A percentile compares a stretch with the other conserved stretches of the same genome.
Conservation (phyloP, 164 flowering plant genomes). For the Aristolochia contorta region DNA sequence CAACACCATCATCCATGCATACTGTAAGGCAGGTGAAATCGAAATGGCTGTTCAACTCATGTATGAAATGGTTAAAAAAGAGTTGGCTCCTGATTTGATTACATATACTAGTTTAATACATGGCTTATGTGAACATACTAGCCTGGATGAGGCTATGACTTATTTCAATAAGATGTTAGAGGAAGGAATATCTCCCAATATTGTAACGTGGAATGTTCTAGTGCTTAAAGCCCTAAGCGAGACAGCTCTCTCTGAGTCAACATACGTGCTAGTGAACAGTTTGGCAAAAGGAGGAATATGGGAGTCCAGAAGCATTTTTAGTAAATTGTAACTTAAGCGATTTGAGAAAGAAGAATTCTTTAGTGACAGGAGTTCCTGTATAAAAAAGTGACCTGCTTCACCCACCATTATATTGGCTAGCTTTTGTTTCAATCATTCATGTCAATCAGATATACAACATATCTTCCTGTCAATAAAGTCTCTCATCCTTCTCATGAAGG, state of each 20-base stretch:
- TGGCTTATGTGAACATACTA: conserved; percentile 45
- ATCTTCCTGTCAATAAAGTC: too few species aligned
- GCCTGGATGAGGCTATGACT: conserved; percentile 41
- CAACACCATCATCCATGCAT: conserved; percentile 51
- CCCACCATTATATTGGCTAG: too few species aligned
- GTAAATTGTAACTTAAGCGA: too few species aligned
- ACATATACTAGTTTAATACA: conserved; percentile 51
- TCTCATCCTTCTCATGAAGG: too few species aligned
- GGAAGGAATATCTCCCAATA: conserved; percentile 46
- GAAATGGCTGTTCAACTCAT: conserved; percentile 33
- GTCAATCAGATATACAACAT: too few species aligned
- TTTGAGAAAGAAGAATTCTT: too few species aligned
- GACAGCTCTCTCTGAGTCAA: conserved; percentile 16
- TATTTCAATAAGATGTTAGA: conserved; percentile 48
- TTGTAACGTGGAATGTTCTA: conserved; percentile 56
- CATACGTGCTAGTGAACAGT: too few species aligned
- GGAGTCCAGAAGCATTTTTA: too few species aligned
- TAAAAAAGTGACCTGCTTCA: too few species aligned
- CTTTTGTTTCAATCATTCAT: too few species aligned
- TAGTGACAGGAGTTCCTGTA: too few species aligned
- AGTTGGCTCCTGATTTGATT: conserved; percentile 39
- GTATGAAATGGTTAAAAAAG: conserved; percentile 21
- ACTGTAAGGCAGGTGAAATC: conserved; percentile 48
- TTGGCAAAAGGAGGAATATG: too few species aligned
- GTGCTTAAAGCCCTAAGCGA: conserved; percentile 35